Conservation (phyloP, 139 green algal genomes). For the Auxenochlorella protothecoides region DNA sequence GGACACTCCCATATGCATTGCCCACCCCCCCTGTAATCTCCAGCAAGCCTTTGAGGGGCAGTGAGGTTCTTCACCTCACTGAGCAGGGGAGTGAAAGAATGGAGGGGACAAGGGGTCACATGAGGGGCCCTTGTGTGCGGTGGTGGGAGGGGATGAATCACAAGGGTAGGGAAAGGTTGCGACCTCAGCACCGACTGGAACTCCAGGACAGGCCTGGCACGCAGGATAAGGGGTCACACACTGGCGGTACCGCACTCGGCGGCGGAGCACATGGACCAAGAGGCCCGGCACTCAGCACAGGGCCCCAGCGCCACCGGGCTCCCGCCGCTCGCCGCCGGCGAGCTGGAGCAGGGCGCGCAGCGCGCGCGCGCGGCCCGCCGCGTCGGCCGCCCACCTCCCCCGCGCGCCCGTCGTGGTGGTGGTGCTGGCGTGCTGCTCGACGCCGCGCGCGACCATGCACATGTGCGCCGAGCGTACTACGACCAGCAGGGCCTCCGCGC, state of each 20-base stretch:
- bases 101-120: no score
- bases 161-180: no score
- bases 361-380: conserved; percentile 13
- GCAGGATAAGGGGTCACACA: not conserved
- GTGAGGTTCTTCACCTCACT: no score
- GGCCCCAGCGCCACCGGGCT: not conserved
- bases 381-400: conserved; percentile 31
- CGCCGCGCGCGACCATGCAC: conserved; percentile 93
- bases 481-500: conserved; percentile 53
- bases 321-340: not conserved
- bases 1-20: no score
- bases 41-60: no score
- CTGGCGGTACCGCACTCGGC: not conserved
- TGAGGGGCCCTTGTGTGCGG: no score
- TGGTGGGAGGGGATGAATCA: no score
- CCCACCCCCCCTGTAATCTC: no score
- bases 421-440: conserved; percentile 73
- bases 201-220: no score
- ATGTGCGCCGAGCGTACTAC: conserved; percentile 80
- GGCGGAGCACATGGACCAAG: not conserved
- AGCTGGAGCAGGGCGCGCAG: conserved; percentile 11
- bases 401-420: conserved; percentile 55
- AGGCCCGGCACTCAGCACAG: no score
- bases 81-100: no score
- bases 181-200: no score